Evolutionary conservation across 257 asterid species (phyloP), one percentile per base, ranked within the genome.

Genomic region (Capsicum rhomboideum): DNA sequence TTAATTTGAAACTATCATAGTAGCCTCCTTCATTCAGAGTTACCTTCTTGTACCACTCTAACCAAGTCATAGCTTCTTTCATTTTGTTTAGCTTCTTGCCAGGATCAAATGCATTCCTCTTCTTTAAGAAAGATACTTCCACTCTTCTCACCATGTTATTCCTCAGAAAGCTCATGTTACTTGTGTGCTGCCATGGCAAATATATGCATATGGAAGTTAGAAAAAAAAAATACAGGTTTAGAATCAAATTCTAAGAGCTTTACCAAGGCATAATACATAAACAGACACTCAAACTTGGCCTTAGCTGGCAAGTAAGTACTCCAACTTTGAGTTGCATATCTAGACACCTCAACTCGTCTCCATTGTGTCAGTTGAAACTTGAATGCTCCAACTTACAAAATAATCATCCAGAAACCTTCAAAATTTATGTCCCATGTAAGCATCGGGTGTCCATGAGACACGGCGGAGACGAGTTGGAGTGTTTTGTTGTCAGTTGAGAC

Each of bases 1-100:
- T 58, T 2, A 21, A 11, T 71, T 87, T 87, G 46, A 21, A 85
- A 54, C 67, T 40, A 66, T 86, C 86, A 31, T 79, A 79, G 87
- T 86, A 88, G 49, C 88, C 91, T 50, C 86, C 89, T 42, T 74
- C 63, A 0, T 78, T 84, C 28, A n/a, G 42, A 3, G 86, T 53
- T 20, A 16, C 63, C 78, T 86, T 88, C 86, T 34, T 87, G 82
- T 87, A 87, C 88, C 88, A 85, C 83, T 88, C 90, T 26, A 88
- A 82, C 74, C 82, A 88, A 0, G 83, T 26, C 87, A 88, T 83
- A 52, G 85, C 42, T 40, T 67, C 84, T 78, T 86, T 88, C 75
- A 82, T 84, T 12, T 86, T 85, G 67, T 44, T 86, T 50, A 88
- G 86, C 72, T 86, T 84, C 87, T 84, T 84, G 72, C 72, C 9